Base-by-base conservation (phyloP, 2,329 filamentous ascomycete species). In the Calonectria multiphialidica region DNA sequence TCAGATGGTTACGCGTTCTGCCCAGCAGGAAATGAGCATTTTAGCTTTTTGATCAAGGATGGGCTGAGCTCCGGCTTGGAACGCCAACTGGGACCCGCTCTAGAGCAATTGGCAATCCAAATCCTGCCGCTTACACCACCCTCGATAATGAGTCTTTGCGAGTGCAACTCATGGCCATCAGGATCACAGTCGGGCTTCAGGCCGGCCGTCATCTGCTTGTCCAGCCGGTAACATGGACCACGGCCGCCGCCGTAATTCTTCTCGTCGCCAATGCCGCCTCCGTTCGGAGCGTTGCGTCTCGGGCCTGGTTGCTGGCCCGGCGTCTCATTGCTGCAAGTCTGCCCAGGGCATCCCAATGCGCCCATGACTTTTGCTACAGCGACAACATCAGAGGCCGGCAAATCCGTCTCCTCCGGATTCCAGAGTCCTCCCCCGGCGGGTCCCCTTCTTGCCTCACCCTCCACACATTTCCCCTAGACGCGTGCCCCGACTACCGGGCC, bases 401-500 rank as follows among this genome's bases (percentile, higher is more conserved):
- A 16, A 74, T 77, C 40, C 74, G 75, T 8, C 73, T 77, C 25
- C 25, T 76, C 37, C 75, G 70, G 33, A 71, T 78, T 16, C 75
- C 75, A 44, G 57, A 69, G 12, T 25, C 65, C 15, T n/a, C 47
- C 37, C 42, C 18, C 12, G 5, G 37, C 40, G 25, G 16, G 13
- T 59, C 71, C 3, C 25, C n/a, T 44, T 71, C 68, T 16, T 64
- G n/a, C 8, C 62, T 75, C 66, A 71, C 73, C 10, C 40, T 78
- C 9, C 59, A 75, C 59, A 77, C 75, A 13, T 77, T 72, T 59
- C 45, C 68, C 3, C 30, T 78, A 9, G 44, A 65, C 15, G 33
- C 71, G 53, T 69, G 68, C 28, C 76, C 74, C 18, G 64, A 64
- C 8, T 81, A 75, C 70, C 71, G 76, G 55, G 75, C 77, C 49